Conservation (phyloP, 352 stramenopile genomes). For the Phytophthora tubulina region DNA sequence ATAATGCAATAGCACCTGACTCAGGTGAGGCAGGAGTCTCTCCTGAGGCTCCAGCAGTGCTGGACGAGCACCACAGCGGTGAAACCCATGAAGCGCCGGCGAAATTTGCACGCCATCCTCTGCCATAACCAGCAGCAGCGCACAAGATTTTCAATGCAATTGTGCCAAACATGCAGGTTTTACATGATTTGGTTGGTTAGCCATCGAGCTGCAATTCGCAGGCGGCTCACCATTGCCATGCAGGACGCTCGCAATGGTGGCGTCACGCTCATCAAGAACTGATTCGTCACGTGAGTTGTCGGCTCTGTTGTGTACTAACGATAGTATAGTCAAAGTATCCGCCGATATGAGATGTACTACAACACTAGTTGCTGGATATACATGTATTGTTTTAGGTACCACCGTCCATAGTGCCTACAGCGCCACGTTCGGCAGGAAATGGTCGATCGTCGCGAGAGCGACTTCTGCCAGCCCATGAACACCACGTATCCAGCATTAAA, state of each 20-base stretch:
- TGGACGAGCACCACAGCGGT: not conserved
- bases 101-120: not conserved
- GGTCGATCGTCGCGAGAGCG: slow-evolving; percentile 62
- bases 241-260: slow-evolving; percentile 8
- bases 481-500: slow-evolving; percentile 69
- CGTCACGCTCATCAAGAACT: too few relatives aligned
- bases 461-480: slow-evolving; percentile 53
- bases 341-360: slow-evolving; percentile 25
- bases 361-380: too few relatives aligned
- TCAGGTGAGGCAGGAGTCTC: too few relatives aligned
- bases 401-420: too few relatives aligned
- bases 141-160: too few relatives aligned
- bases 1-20: not conserved
- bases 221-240: too few relatives aligned
- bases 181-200: too few relatives aligned
- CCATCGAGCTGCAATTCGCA: too few relatives aligned
- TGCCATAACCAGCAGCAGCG: not conserved
- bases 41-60: not conserved
- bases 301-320: too few relatives aligned
- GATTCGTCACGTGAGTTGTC: slow-evolving; percentile 30
- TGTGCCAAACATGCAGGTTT: too few relatives aligned
- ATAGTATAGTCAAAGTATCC: slow-evolving; percentile 26
- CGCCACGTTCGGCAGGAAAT: slow-evolving; percentile 54
- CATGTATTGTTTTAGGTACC: too few relatives aligned
- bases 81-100: slow-evolving; percentile 3